phyloP scores from a whole-genome alignment of 768 basidiomycete species.

The Boletus rubroflammeus region DNA sequence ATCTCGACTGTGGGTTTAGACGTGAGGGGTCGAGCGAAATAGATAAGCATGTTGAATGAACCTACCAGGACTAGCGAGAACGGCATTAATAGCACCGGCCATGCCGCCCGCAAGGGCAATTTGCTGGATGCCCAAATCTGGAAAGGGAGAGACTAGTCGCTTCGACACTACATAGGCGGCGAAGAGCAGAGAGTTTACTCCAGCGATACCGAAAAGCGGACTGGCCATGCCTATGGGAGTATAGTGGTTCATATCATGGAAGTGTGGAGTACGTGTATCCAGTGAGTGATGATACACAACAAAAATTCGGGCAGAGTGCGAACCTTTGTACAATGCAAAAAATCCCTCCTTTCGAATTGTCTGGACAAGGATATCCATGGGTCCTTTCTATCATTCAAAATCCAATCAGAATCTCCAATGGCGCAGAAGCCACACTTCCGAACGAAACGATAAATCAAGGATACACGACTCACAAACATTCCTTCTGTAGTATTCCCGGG shows the following conservation, averaged over 20 bases:
- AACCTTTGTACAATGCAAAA: constrained; percentile 93
- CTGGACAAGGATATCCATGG: constrained; percentile 83
- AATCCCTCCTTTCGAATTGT: constrained; percentile 86
- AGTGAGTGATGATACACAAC: not conserved
- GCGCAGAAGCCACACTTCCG: not conserved
- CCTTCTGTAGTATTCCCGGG: constrained; percentile 46
- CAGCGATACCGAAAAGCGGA: constrained; percentile 88
- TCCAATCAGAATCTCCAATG: not conserved
- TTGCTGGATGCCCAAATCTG: constrained; percentile 73
- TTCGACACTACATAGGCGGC: constrained; percentile 82
- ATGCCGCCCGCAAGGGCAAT: constrained; percentile 84
- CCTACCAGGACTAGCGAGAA: constrained; percentile 86
- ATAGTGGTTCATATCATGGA: not conserved
- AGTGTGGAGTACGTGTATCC: not conserved
- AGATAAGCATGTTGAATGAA: not conserved
- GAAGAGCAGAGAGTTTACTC: constrained; percentile 94
- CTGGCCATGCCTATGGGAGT: constrained; percentile 69
- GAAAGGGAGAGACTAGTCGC: constrained; percentile 85
- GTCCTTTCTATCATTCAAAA: constrained; percentile 64
- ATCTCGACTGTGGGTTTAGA: constrained; percentile 66
- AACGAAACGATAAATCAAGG: not conserved
- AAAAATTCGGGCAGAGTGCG: constrained; percentile 1
- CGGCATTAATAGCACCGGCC: constrained; percentile 87
- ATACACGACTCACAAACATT: constrained; percentile 78
- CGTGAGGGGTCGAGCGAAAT: not conserved